Evolutionary conservation across 1,284 basidiomycete genomes (phyloP).

Genomic region (Cerioporus squamosus): DNA sequence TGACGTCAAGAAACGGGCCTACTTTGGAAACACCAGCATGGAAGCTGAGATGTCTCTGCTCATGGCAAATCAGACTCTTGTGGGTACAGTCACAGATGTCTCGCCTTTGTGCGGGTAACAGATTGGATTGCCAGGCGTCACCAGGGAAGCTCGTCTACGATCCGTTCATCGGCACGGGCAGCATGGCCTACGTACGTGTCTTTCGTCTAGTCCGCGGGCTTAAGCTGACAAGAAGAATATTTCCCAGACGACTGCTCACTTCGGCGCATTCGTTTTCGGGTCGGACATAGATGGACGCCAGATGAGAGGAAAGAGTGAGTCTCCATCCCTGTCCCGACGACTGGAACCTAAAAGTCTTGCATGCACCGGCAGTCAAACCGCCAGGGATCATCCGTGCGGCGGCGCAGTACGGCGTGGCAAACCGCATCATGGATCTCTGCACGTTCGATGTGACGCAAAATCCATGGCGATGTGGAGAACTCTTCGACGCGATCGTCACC

Average conservation of each 20-base stretch:
- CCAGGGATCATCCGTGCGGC: conserved; percentile 85
- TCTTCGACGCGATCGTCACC: conserved; percentile 95
- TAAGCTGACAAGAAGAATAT: neutral
- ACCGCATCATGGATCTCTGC: conserved; percentile 82
- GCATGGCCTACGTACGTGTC: conserved; percentile 83
- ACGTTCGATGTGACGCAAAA: conserved; percentile 91
- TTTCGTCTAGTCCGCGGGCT: conserved; percentile 1
- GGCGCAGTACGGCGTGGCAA: conserved; percentile 80
- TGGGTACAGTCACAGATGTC: neutral
- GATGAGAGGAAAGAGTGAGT: conserved; percentile 87
- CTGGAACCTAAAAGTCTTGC: neutral
- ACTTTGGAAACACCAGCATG: conserved; percentile 98
- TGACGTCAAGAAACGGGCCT: conserved; percentile 89
- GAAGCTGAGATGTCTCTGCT: conserved; percentile 93
- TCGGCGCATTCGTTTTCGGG: conserved; percentile 88
- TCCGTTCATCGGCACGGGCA: conserved; percentile 96
- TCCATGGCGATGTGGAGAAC: conserved; percentile 85
- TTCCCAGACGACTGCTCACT: conserved; percentile 77
- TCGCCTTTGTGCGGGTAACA: neutral
- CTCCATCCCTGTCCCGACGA: neutral
- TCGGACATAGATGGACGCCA: conserved; percentile 98
- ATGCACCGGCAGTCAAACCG: conserved; percentile 40
- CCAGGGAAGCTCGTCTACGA: conserved; percentile 94
- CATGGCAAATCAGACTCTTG: conserved; percentile 96
- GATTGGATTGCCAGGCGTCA: conserved; percentile 59